Percentiles rank a stretch among this genome's conserved stretches.
These are phyloP conservation scores for Rhipidocladum racemiflorum DNA, from an alignment of 176 grass and related monocot genomes.

Conservation along the genomic window DNA sequence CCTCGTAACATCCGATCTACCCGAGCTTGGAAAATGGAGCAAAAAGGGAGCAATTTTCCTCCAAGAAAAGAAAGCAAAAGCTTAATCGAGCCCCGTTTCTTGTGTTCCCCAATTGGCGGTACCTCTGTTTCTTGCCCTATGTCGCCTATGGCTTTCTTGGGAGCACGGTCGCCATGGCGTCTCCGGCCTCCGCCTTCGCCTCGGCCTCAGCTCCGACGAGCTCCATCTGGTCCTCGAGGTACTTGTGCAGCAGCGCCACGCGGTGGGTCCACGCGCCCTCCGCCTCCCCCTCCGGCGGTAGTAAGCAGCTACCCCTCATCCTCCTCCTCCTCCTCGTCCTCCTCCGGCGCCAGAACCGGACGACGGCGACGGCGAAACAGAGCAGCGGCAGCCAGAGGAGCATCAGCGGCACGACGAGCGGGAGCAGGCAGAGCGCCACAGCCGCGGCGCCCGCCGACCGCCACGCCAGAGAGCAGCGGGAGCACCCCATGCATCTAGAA, in stretches of 20 bases:
- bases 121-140: too few relatives aligned
- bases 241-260: slow-evolving; percentile 44
- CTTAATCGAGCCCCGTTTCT: too few relatives aligned
- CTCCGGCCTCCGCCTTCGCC: background rate
- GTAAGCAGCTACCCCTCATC: background rate
- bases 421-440: slow-evolving; percentile 43
- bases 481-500: slow-evolving; percentile 24
- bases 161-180: background rate
- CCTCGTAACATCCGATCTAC: too few relatives aligned
- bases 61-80: too few relatives aligned
- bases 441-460: background rate
- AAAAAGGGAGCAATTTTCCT: too few relatives aligned
- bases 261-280: background rate
- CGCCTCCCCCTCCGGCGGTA: background rate
- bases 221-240: slow-evolving; percentile 75
- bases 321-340: background rate
- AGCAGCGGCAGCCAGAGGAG: slow-evolving; percentile 50
- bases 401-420: slow-evolving; percentile 45
- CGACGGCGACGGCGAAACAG: slow-evolving; percentile 37
- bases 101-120: too few relatives aligned
- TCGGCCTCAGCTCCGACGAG: slow-evolving; percentile 26
- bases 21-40: too few relatives aligned
- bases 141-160: too few relatives aligned
- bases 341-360: slow-evolving; percentile 21
- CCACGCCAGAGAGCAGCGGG: background rate